Evolutionary conservation across 2,329 filamentous ascomycete species (phyloP), one percentile per base, ranked within the genome.

Genomic region (Triangularia verruculosa): DNA sequence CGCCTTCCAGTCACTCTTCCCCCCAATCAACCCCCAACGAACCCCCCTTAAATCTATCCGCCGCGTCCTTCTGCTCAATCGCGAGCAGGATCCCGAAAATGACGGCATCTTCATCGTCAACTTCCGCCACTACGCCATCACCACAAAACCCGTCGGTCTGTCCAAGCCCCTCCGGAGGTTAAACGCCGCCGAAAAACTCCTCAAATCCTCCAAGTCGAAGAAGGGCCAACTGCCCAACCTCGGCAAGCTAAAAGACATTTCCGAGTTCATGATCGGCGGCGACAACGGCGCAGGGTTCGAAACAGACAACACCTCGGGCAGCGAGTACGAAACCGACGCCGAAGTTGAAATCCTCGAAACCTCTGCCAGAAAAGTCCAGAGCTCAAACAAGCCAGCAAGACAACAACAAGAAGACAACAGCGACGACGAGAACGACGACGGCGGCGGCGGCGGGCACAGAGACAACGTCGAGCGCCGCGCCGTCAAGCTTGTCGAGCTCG

Each of bases 1-100:
- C 54, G 88, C 97, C 72, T 99, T 98, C 78, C 94, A 97, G 76
- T 96, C 92, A 7, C 86, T 99, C 34, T 98, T 99, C 73, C 94
- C 95, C 3, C 92, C 93, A 1, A 97, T 99, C 76, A 95, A 95
- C 71, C 95, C 95, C 0, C 92, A 96, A 76, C 86, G 86, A 28
- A 96, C 92, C 1, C 92, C 95, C 1, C 84, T 99, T 34, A 90
- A 92, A 71, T 93, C 92, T n/a, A 97, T 99, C 74, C 90, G 91
- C 68, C 87, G 95, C 73, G 91, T 98, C 0, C 85, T 99, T 62
- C 85, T 99, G 20, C 79, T 99, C 63, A 97, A 98, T 77, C 89
- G 95, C 66, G 92, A 96, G 74, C 78, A 79, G 61, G 77, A 80
- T 1, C 73, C 76, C 9, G 74, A 74, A 13, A 76, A 79, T 20